Base-by-base conservation (phyloP, 75 land plant species). In the Cryptomeria japonica region DNA sequence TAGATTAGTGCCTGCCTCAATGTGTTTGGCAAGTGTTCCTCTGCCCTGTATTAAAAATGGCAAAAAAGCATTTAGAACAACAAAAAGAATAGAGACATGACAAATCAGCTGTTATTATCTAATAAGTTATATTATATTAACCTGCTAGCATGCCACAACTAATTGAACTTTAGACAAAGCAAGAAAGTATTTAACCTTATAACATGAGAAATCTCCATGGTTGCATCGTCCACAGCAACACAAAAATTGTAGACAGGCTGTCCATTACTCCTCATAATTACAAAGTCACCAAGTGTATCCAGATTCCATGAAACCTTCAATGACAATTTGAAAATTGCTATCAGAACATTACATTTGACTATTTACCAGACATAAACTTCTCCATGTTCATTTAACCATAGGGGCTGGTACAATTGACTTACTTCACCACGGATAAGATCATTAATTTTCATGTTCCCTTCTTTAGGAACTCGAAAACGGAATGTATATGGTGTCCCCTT, bases 191-290 rank as follows among this genome's bases (percentile, higher is more conserved):
- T 16, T 73, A 84, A 96, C 99, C 99, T 96, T 86, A 97, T 96
- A 73, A 97, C 99, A 94, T 97, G 99, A 56, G 99, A 94, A 37
- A 97, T 96, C 28, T 91, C 86, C 99, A 97, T 97, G 41, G 95
- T 94, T 31, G 99, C 99, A 94, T 97, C 99, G 93, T 97, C 99
- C 88, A 97, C 97, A 36, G 99, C 97, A 76, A 97, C 99, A 89
- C 99, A 97, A 78, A 96, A 97, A 87, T 96, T 97, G 92, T 96
- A 97, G 12, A 97, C 99, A 32, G 99, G 99, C 86, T 97, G 99
- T 1, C 99, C 99, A 93, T 97, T 97, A 90, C 99, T 97, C 89
- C 99, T 94, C 89, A 97, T 86, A 42, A 97, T 93, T 44, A 97
- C 98, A 88, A 97, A 97, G 87, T 97, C 99, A 41, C 99, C 99